Base-by-base conservation (phyloP, 306 rosid species). In the Coriaria nepalensis region DNA sequence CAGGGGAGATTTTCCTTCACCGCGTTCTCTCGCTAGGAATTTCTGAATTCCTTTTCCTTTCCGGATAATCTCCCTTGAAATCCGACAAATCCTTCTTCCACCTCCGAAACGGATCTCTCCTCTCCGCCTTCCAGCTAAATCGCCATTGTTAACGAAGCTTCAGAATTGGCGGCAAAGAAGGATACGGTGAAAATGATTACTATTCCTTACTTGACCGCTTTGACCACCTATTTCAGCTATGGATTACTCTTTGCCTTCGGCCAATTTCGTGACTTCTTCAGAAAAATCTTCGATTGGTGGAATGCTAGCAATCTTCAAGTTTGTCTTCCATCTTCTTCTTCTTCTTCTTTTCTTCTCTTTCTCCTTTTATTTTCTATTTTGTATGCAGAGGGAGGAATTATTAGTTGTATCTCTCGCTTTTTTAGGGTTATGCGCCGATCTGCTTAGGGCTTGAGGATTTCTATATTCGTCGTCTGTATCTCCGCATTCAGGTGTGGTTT, bases 381-480 rank as follows among this genome's bases (percentile, higher is more conserved):
- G 4, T 12, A 8, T 20, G 9, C 13, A 10, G 15, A 6, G 35
- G 4, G 10, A 7, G 35, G n/a, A 8, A n/a, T n/a, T n/a, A n/a
- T n/a, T n/a, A n/a, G n/a, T n/a, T 49, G 43, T 49, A 13, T 37
- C 32, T 46, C 12, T 49, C n/a, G 20, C 3, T 40, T 47, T 10
- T 13, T 6, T 62, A 82, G 86, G 96, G 96, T 9, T 86, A 86
- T 39, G 94, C 96, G 2, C 96, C 94, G 52, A 82, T 86, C 78
- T 86, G 94, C 62, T 70, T 86, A 59, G 96, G 96, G 20, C 93
- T 79, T 7, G 96, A 86, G 66, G 96, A 86, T 74, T 86, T 86
- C 65, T 86, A 86, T 47, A 68, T 64, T 50, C 93, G 96, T 15
- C 83, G 96, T 0, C 68, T 86, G 6, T 86, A 82, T 70, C 83